Conservation (phyloP, 768 basidiomycete species). For the Termitomyces sp. region DNA sequence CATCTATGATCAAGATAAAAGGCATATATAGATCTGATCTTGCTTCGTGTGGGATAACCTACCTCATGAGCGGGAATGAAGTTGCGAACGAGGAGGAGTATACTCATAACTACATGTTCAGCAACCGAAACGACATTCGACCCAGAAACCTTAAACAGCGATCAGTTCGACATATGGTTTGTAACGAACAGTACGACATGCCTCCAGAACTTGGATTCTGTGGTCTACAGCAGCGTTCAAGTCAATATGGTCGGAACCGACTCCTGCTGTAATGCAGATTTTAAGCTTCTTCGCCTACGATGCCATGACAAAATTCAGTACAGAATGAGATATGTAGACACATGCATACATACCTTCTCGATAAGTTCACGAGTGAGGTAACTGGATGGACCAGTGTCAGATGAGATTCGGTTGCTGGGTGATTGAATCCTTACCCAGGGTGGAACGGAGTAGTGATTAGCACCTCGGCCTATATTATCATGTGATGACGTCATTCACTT, state of each 20-base stretch:
- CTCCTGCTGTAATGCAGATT: conserved; percentile 86
- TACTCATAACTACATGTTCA: conserved; percentile 89
- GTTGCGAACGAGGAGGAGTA: conserved; percentile 88
- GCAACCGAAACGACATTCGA: conserved; percentile 90
- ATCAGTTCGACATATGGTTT: conserved; percentile 8
- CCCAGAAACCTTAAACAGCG: conserved; percentile 58
- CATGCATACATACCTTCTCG: conserved; percentile 52
- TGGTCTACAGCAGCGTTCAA: conserved; percentile 82
- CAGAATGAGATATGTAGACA: neutral
- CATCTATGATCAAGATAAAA: conserved; percentile 37
- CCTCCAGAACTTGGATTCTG: conserved; percentile 76
- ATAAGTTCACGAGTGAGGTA: conserved; percentile 74
- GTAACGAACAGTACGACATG: conserved; percentile 7
- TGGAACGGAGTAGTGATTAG: conserved; percentile 86
- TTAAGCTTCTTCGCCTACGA: conserved; percentile 77
- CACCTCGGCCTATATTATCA: conserved; percentile 64
- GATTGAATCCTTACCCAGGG: conserved; percentile 42
- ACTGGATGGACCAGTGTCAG: conserved; percentile 15
- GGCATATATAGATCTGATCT: neutral
- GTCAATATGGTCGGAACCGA: conserved; percentile 88
- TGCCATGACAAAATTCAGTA: neutral
- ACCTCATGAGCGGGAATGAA: conserved; percentile 84
- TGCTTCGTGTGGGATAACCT: conserved; percentile 6
- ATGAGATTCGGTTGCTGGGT: neutral
- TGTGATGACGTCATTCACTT: conserved; percentile 8